Percentiles rank a stretch among this genome's conserved stretches.
phyloP scores from a whole-genome alignment of 495 filamentous ascomycete species.

The Xylaria acuta region DNA sequence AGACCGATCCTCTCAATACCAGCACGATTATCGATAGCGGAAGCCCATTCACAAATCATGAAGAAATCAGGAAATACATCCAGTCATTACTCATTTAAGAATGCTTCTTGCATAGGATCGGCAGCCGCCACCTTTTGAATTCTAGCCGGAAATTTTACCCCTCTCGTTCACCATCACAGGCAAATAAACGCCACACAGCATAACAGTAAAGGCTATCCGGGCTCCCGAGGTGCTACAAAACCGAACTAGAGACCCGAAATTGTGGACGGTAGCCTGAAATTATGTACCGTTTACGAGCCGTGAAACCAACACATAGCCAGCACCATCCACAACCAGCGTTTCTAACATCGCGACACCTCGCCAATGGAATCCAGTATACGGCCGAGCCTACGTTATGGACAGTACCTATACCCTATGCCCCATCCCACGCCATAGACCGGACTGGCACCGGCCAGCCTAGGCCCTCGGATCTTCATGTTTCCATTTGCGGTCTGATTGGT shows the following conservation, averaged over 20 bases:
- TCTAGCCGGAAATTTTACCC: not conserved
- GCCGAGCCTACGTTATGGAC: constrained; percentile 1
- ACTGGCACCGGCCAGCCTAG: constrained; percentile 9
- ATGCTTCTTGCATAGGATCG: not conserved
- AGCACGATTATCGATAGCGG: not conserved
- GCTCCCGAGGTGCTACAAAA: constrained; percentile 8
- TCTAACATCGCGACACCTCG: not conserved
- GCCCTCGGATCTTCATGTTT: constrained; percentile 9
- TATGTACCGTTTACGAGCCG: constrained; percentile 8
- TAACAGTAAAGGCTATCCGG: constrained; percentile 1
- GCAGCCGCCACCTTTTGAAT: not conserved
- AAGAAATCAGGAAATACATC: not conserved
- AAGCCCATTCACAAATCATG: not conserved
- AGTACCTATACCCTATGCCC: not conserved
- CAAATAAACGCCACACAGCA: constrained; percentile 17
- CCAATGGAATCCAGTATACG: not conserved
- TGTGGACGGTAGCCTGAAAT: not conserved
- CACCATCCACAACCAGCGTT: not conserved
- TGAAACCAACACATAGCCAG: not conserved
- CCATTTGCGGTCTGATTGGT: constrained; percentile 12
- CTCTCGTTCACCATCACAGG: constrained; percentile 10
- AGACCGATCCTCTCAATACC: not conserved
- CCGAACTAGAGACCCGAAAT: not conserved
- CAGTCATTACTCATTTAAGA: not conserved
- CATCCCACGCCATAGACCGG: not conserved